Conservation (phyloP, 164 flowering plant genomes). For the Akebia trifoliata region DNA sequence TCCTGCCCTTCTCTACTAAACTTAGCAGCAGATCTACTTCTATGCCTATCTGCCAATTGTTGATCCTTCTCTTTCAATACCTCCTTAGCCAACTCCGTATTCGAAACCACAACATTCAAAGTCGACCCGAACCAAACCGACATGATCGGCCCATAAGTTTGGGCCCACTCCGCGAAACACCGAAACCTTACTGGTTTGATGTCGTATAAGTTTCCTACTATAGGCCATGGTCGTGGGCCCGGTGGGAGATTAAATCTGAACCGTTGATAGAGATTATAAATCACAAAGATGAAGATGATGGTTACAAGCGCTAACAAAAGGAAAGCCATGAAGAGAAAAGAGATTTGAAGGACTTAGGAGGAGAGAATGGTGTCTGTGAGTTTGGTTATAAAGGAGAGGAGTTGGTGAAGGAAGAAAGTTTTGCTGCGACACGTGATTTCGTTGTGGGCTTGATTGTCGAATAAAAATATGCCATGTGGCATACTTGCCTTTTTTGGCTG, state of each 20-base stretch:
- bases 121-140: conserved; percentile 50
- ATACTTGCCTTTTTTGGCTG: too few relatives aligned
- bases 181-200: conserved; percentile 45
- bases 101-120: conserved; percentile 37
- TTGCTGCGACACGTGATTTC: too few relatives aligned
- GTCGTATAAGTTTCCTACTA: conserved; percentile 54
- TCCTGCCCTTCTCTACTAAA: conserved; percentile 52
- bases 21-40: conserved; percentile 34
- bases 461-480: too few relatives aligned
- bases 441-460: too few relatives aligned
- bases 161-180: conserved; percentile 50
- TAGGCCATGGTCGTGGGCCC: conserved; percentile 50
- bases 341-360: neutral
- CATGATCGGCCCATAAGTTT: conserved; percentile 35
- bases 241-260: conserved; percentile 45
- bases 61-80: conserved; percentile 60
- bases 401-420: neutral
- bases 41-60: conserved; percentile 39
- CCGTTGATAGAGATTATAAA: conserved; percentile 25
- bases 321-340: conserved; percentile 9
- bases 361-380: conserved; percentile 7
- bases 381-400: neutral
- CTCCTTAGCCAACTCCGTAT: conserved; percentile 39
- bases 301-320: conserved; percentile 7
- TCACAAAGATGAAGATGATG: conserved; percentile 14